Percentiles rank a stretch among this genome's conserved stretches.
These are phyloP conservation scores for Trypanosoma conorhini DNA, from an alignment of 208 protist species.

Conservation along the genomic window DNA sequence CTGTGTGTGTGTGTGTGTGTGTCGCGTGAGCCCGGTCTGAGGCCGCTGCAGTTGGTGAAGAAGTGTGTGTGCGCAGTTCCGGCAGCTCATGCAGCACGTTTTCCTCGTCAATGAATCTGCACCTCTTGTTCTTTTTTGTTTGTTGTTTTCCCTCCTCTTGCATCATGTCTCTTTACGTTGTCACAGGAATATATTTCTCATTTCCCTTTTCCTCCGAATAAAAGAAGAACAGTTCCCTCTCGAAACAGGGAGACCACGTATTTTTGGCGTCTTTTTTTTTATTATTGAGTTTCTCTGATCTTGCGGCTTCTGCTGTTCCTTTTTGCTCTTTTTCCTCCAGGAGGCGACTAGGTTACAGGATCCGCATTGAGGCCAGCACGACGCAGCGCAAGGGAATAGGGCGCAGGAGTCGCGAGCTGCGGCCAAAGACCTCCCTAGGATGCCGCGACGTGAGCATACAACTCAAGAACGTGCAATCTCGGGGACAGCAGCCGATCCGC, in stretches of 20 bases:
- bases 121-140: neutral
- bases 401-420: neutral
- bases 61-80: neutral
- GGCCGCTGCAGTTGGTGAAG: neutral
- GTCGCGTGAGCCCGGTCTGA: neutral
- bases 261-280: neutral
- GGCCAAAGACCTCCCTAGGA: neutral
- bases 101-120: neutral
- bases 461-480: neutral
- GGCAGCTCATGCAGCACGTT: neutral
- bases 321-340: neutral
- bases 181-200: neutral
- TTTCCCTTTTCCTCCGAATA: neutral
- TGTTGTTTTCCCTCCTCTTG: neutral
- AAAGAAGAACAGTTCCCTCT: neutral
- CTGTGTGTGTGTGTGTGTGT: neutral
- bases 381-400: neutral
- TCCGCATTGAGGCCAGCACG: neutral
- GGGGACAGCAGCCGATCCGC: neutral
- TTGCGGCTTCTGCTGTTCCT: neutral
- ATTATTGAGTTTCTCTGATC: too few species aligned
- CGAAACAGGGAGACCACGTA: neutral
- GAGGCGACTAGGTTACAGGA: neutral
- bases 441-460: neutral
- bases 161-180: neutral